phyloP scores from a whole-genome alignment of 768 basidiomycete species.

The Exidia glandulosa region DNA sequence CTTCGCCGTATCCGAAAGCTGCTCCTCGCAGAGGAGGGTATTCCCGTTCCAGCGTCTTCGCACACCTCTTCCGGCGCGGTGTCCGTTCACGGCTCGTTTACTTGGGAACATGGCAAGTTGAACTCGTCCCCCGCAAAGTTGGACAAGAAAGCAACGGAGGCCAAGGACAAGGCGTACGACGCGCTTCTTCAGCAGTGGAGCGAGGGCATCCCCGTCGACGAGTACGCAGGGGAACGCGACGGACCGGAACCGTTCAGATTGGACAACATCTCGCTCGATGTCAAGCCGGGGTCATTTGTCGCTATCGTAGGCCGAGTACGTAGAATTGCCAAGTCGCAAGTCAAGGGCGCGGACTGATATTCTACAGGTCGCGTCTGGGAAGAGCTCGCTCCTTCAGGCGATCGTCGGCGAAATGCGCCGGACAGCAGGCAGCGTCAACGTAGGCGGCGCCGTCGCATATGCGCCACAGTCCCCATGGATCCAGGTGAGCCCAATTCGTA shows the following conservation, averaged over 20 bases:
- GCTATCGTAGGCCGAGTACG: conserved; percentile 29
- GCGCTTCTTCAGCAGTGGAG: background rate
- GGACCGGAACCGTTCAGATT: conserved; percentile 14
- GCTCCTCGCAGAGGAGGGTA: conserved; percentile 34
- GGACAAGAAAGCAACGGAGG: background rate
- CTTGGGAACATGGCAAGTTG: background rate
- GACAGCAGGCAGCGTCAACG: conserved; percentile 38
- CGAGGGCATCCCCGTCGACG: background rate
- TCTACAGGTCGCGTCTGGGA: conserved; percentile 50
- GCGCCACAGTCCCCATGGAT: conserved; percentile 90
- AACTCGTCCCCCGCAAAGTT: background rate
- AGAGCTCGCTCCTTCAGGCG: conserved; percentile 26
- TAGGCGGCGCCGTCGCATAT: conserved; percentile 70
- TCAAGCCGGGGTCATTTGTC: conserved; percentile 26
- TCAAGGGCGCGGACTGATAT: background rate
- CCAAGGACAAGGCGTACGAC: background rate
- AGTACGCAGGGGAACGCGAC: background rate
- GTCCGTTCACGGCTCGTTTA: background rate
- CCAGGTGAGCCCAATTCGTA: conserved; percentile 28
- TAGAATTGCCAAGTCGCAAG: too few relatives aligned
- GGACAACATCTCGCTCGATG: conserved; percentile 12
- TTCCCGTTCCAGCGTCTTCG: too few relatives aligned
- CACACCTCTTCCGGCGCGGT: background rate
- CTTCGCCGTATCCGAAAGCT: conserved; percentile 36
- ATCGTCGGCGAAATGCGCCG: conserved; percentile 28